Evolutionary conservation across 129 eudicot genomes (phyloP).

Genomic region (Pittosporum tobira): DNA sequence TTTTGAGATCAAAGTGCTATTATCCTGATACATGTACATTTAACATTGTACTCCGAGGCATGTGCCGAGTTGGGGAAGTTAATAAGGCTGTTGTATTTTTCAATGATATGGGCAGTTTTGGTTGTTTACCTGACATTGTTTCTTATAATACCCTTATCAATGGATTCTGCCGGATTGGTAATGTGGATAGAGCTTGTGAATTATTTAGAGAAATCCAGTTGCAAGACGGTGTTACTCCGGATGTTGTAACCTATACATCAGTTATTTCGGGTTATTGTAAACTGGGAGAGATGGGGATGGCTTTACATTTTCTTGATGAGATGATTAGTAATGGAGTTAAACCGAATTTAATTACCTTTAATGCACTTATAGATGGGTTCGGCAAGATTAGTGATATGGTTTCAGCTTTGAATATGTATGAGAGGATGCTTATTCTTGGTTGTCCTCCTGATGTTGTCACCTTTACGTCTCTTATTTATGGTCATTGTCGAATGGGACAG

Average conservation of each 20-base stretch:
- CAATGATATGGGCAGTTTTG: constrained; percentile 40
- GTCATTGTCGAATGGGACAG: constrained; percentile 59
- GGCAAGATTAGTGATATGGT: constrained; percentile 61
- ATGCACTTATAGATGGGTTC: constrained; percentile 65
- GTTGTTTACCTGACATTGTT: constrained; percentile 55
- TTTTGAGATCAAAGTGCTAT: constrained; percentile 41
- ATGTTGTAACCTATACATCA: constrained; percentile 71
- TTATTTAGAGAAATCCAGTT: constrained; percentile 35
- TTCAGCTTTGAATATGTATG: constrained; percentile 34
- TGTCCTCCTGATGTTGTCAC: constrained; percentile 77
- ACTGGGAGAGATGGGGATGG: constrained; percentile 49
- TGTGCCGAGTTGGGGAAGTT: constrained; percentile 46
- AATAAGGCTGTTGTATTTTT: constrained; percentile 52
- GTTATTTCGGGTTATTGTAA: constrained; percentile 69
- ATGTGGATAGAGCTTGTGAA: constrained; percentile 43
- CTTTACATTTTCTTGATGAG: constrained; percentile 39
- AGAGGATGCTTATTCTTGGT: constrained; percentile 45
- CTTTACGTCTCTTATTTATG: constrained; percentile 62
- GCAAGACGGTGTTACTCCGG: constrained; percentile 37
- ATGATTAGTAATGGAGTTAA: constrained; percentile 51
- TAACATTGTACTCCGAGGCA: constrained; percentile 63
- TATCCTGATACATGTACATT: constrained; percentile 48
- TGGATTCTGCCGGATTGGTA: constrained; percentile 57
- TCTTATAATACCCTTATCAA: constrained; percentile 58
- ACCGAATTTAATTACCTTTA: constrained; percentile 63